Evolutionary conservation across 1,284 basidiomycete genomes (phyloP).

Genomic region (Ceratorhiza oryzae-sativae): DNA sequence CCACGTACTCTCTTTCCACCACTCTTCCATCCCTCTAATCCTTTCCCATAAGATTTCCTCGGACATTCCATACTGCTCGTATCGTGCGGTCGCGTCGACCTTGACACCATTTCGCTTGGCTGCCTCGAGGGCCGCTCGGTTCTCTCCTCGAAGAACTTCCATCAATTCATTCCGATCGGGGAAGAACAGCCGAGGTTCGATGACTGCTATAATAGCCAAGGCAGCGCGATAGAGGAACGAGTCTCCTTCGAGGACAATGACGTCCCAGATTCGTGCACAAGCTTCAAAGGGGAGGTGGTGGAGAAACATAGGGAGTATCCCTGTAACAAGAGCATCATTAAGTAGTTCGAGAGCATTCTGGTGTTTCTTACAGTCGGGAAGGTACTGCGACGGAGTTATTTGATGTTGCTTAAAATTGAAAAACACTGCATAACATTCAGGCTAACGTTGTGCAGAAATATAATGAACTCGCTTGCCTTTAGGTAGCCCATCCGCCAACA

Average conservation of each 20-base stretch:
- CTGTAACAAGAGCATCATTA: conserved; percentile 53
- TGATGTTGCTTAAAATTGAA: conserved; percentile 96
- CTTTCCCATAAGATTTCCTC: conserved; percentile 84
- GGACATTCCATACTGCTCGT: conserved; percentile 85
- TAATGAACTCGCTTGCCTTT: conserved; percentile 65
- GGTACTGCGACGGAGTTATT: conserved; percentile 78
- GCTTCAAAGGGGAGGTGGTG: conserved; percentile 89
- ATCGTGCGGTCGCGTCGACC: conserved; percentile 56
- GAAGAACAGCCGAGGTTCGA: conserved; percentile 88
- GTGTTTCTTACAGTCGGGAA: conserved; percentile 57
- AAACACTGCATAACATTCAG: conserved; percentile 65
- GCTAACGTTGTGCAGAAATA: background rate
- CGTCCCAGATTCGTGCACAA: conserved; percentile 88
- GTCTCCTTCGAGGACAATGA: conserved; percentile 86
- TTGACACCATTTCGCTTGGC: conserved; percentile 68
- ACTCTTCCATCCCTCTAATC: conserved; percentile 81
- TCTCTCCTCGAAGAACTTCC: conserved; percentile 69
- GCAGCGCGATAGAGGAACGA: conserved; percentile 84
- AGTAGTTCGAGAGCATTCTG: conserved; percentile 42
- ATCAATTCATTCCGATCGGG: conserved; percentile 78
- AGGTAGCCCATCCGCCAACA: conserved; percentile 92
- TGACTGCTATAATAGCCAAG: conserved; percentile 81
- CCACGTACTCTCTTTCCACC: conserved; percentile 95
- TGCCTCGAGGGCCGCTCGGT: conserved; percentile 82
- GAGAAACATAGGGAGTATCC: conserved; percentile 83